phyloP scores from a whole-genome alignment of 2,329 filamentous ascomycete species.

The Hypoxylon sp. region DNA sequence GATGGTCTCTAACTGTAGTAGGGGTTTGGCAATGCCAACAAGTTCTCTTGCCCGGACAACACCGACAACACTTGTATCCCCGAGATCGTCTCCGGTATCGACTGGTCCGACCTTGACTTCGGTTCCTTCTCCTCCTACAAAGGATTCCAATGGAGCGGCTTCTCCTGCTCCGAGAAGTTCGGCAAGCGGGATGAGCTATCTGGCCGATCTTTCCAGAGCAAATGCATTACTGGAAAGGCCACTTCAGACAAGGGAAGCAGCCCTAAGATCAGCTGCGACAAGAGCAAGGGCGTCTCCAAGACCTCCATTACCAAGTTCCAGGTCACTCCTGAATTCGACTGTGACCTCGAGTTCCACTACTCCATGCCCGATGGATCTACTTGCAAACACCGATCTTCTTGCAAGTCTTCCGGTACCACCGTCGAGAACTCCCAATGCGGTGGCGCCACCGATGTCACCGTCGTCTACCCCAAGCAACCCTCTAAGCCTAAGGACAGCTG shows the following conservation, averaged over 20 bases:
- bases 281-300: constrained; percentile 54
- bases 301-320: constrained; percentile 83
- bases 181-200: constrained; percentile 65
- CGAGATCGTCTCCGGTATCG: constrained; percentile 74
- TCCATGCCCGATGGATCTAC: constrained; percentile 81
- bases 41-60: constrained; percentile 75
- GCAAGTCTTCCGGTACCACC: constrained; percentile 71
- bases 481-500: constrained; percentile 67
- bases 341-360: constrained; percentile 85
- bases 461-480: constrained; percentile 70
- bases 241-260: constrained; percentile 55
- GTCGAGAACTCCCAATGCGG: constrained; percentile 90
- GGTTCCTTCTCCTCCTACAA: constrained; percentile 73
- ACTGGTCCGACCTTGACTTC: constrained; percentile 70
- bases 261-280: constrained; percentile 66
- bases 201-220: constrained; percentile 62
- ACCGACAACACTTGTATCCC: constrained; percentile 78
- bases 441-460: constrained; percentile 83
- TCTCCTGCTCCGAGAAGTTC: constrained; percentile 68
- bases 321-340: constrained; percentile 77
- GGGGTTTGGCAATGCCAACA: constrained; percentile 47
- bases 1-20: constrained; percentile 5
- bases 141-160: constrained; percentile 78
- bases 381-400: constrained; percentile 80
- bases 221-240: constrained; percentile 68